Evolutionary conservation across 768 basidiomycete genomes (phyloP).

Genomic region (Dioszegia hungarica): DNA sequence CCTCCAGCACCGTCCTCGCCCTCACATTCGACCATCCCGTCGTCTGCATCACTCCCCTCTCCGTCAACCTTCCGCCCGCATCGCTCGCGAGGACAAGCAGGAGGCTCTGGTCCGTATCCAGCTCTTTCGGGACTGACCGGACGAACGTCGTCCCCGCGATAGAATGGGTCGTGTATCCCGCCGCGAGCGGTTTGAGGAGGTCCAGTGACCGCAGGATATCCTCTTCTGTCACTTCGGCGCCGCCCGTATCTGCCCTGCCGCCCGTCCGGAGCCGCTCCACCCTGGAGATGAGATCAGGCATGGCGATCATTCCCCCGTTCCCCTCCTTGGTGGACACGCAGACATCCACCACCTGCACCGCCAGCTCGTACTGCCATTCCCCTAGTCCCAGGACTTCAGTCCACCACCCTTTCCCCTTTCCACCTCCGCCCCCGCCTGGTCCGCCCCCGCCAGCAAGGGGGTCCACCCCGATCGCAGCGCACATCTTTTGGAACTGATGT

Average conservation of each 20-base stretch:
- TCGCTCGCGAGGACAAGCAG: slow-evolving; percentile 60
- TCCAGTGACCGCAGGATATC: slow-evolving; percentile 79
- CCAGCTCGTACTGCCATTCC: slow-evolving; percentile 94
- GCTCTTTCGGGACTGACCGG: slow-evolving; percentile 78
- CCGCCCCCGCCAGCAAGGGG: slow-evolving; percentile 64
- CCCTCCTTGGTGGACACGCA: slow-evolving; percentile 50
- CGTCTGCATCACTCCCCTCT: slow-evolving; percentile 57
- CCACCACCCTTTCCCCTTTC: slow-evolving; percentile 66
- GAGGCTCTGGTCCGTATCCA: slow-evolving; percentile 82
- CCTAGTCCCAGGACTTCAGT: slow-evolving; percentile 70
- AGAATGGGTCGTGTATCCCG: slow-evolving; percentile 77
- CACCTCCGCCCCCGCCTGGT: slow-evolving; percentile 49
- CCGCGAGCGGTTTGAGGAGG: slow-evolving; percentile 77
- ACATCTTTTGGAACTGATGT: slow-evolving; percentile 93
- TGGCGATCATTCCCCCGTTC: slow-evolving; percentile 88
- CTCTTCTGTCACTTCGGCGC: slow-evolving; percentile 65
- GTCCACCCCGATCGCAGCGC: slow-evolving; percentile 87
- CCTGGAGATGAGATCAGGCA: slow-evolving; percentile 74
- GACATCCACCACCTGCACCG: slow-evolving; percentile 78
- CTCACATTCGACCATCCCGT: slow-evolving; percentile 76
- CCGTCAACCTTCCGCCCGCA: slow-evolving; percentile 60
- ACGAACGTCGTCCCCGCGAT: slow-evolving; percentile 56
- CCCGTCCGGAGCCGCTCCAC: slow-evolving; percentile 69
- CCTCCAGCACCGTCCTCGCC: slow-evolving; percentile 71
- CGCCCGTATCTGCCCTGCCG: slow-evolving; percentile 49